These are phyloP conservation scores for Parasarocladium wereldwijsianum DNA, from an alignment of 2,329 filamentous ascomycete genomes.

Conservation along the genomic window DNA sequence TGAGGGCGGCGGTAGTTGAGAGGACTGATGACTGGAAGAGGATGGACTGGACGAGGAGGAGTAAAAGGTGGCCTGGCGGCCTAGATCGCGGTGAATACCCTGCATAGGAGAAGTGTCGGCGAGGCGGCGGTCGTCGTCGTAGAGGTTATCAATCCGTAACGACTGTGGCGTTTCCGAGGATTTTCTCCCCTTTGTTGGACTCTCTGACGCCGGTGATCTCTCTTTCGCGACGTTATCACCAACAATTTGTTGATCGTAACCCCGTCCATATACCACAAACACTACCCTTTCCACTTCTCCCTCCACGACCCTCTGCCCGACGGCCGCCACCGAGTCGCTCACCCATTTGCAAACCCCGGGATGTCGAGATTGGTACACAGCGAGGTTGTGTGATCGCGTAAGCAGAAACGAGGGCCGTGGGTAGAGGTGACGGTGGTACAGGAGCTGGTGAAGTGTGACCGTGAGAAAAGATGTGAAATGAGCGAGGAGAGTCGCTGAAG, in stretches of 20 bases:
- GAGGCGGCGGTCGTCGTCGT: too few species aligned
- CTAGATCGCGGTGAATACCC: too few species aligned
- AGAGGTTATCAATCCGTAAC: too few species aligned
- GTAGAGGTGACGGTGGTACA: slow-evolving; percentile 72
- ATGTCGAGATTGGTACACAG: slow-evolving; percentile 75
- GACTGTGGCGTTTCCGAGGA: too few species aligned
- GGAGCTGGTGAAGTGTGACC: slow-evolving; percentile 66
- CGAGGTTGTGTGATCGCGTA: slow-evolving; percentile 67
- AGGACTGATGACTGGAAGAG: too few species aligned
- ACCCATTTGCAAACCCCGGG: slow-evolving; percentile 79
- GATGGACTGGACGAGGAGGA: too few species aligned
- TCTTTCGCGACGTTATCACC: background rate
- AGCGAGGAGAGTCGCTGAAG: slow-evolving; percentile 39
- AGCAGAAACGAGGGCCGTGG: slow-evolving; percentile 64
- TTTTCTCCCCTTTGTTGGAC: too few species aligned
- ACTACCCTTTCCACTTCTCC: slow-evolving; percentile 31
- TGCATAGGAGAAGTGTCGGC: too few species aligned
- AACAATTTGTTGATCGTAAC: background rate
- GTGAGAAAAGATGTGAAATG: slow-evolving; percentile 70
- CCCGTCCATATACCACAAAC: slow-evolving; percentile 29
- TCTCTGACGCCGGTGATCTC: background rate
- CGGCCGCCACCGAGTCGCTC: slow-evolving; percentile 60
- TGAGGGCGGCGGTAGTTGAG: too few species aligned
- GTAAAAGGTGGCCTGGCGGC: too few species aligned
- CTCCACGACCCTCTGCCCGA: slow-evolving; percentile 53